Percentiles rank a stretch among this genome's conserved stretches.
These are phyloP conservation scores for Hippophae tibetana DNA, from an alignment of 306 rosid genomes.

Conservation along the genomic window DNA sequence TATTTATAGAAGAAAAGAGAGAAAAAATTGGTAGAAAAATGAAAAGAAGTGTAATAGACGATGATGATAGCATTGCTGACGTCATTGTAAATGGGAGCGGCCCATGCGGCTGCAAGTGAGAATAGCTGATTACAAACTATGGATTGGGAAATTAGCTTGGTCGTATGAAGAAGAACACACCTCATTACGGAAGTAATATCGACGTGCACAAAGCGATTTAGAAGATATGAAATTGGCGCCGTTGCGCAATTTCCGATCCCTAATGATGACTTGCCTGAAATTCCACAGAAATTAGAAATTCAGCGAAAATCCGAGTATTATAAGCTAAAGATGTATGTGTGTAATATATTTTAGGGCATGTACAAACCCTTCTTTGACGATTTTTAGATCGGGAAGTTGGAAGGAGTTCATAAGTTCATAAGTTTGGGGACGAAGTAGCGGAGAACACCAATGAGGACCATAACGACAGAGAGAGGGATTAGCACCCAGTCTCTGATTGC, in stretches of 20 bases:
- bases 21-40: no score
- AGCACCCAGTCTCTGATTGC: slow-evolving; percentile 99
- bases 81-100: no score
- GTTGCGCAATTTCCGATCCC: slow-evolving; percentile 90
- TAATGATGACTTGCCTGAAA: slow-evolving; percentile 71
- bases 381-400: slow-evolving; percentile 80
- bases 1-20: no score
- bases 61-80: no score
- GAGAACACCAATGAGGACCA: slow-evolving; percentile 95
- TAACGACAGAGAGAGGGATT: slow-evolving; percentile 94
- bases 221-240: slow-evolving; percentile 81
- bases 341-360: not conserved
- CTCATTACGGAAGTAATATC: slow-evolving; percentile 72
- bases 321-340: not conserved
- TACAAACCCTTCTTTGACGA: slow-evolving; percentile 78
- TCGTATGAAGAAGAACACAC: slow-evolving; percentile 24
- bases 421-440: slow-evolving; percentile 93
- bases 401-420: slow-evolving; percentile 78
- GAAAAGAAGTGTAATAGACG: no score
- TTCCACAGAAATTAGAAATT: not conserved
- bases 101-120: no score
- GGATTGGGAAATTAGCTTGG: not conserved
- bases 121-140: not conserved
- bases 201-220: slow-evolving; percentile 79
- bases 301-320: not conserved